Conservation (phyloP, 2,329 filamentous ascomycete species). For the Sclerotinia minor region DNA sequence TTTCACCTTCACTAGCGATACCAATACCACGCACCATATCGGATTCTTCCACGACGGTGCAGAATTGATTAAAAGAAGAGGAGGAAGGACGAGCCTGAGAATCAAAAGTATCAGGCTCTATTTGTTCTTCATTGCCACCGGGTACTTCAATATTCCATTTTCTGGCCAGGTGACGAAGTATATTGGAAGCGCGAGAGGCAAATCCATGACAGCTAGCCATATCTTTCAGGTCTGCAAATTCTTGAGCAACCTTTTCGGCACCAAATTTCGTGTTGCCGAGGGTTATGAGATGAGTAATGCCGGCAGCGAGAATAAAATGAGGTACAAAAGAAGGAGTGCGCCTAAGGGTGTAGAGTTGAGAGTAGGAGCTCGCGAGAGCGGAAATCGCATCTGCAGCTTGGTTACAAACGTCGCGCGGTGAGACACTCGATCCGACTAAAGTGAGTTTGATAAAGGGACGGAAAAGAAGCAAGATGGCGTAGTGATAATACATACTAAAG, state of each 20-base stretch:
- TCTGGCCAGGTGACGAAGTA: constrained; percentile 56
- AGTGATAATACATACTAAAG: constrained; percentile 67
- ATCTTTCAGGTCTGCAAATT: constrained; percentile 58
- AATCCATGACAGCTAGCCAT: constrained; percentile 52
- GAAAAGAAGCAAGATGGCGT: constrained; percentile 71
- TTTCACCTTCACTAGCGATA: constrained; percentile 22
- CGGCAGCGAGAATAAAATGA: constrained; percentile 39
- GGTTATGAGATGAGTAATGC: constrained; percentile 36
- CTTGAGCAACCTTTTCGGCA: constrained; percentile 50
- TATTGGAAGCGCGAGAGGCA: constrained; percentile 41
- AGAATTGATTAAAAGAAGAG: constrained; percentile 35
- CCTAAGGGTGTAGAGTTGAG: constrained; percentile 39
- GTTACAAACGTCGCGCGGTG: constrained; percentile 38
- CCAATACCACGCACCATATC: constrained; percentile 41
- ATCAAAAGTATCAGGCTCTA: constrained; percentile 41
- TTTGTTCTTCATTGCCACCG: constrained; percentile 42
- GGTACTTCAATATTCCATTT: constrained; percentile 60
- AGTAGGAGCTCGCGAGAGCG: constrained; percentile 40
- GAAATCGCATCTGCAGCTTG: constrained; percentile 44
- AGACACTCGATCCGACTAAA: constrained; percentile 35
- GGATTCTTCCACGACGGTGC: constrained; percentile 30
- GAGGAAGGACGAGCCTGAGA: constrained; percentile 28
- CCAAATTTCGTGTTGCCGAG: constrained; percentile 36
- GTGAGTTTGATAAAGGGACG: constrained; percentile 55
- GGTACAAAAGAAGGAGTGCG: constrained; percentile 42